Conservation (phyloP, 2,329 filamentous ascomycete species). For the Hypoxylon sp. region DNA sequence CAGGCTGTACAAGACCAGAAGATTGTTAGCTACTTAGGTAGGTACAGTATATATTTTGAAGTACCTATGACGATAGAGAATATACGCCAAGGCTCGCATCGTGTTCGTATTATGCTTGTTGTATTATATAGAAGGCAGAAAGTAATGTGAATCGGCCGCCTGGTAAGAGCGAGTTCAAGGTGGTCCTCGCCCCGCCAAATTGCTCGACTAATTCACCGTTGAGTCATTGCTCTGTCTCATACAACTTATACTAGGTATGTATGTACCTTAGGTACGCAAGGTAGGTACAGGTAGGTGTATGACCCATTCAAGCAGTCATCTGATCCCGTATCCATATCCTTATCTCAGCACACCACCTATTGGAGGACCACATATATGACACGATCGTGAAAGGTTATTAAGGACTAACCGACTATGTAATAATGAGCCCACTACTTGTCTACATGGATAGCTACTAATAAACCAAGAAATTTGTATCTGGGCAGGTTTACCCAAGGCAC, state of each 20-base stretch:
- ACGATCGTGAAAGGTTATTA: neutral
- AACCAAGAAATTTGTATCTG: no score
- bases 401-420: neutral
- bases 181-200: neutral
- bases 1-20: neutral
- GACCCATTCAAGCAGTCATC: neutral
- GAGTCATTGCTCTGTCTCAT: neutral
- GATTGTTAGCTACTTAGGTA: no score
- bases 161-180: neutral
- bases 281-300: neutral
- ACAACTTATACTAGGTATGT: neutral
- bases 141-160: no score
- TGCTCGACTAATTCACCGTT: neutral
- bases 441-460: neutral
- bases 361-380: neutral
- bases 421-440: neutral
- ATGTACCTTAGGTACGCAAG: neutral
- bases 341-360: neutral
- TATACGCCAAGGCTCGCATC: no score
- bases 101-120: no score
- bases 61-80: no score
- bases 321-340: neutral
- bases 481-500: no score
- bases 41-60: neutral
- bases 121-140: no score